Base-by-base conservation (phyloP, 78 protist species). In the Capsaspora owczarzaki region DNA sequence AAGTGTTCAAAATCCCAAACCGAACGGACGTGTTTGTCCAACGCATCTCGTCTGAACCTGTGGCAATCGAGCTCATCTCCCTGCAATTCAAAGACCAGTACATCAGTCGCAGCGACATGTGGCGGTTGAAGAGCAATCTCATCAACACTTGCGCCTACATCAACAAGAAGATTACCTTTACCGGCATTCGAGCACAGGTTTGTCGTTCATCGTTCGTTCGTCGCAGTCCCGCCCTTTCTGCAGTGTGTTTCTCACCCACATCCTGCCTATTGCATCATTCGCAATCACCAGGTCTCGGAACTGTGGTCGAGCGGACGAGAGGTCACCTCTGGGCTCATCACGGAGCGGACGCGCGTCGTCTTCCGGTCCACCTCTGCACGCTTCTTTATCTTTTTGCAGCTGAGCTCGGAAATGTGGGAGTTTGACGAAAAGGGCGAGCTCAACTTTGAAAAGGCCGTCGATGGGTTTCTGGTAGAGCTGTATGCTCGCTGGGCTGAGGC, bases 371-470 rank as follows among this genome's bases (percentile, higher is more conserved):
- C 8, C n/a, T 44, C 76, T 3, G 83, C 88, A 14, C 27, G 33
- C 40, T 31, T 77, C 43, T 19, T 69, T 33, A 8, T 84, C 12
- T 20, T 83, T 37, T 0, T 88, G 37, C 91, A 88, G 78, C 4
- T 88, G 69, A 16, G 61, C n/a, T 31, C 41, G 31, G 91, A 88
- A 31, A 84, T 88, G 91, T 88, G 82, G 78, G 79, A 42, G 33
- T 80, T 27, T 29, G 60, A 61, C 49, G 61, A 44, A 43, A 33
- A 25, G 20, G 87, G 91, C 60, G 82, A 83, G 0, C 71, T 79
- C 8, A 35, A 41, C 77, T 74, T 29, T 38, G 82, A 76, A 31
- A 25, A n/a, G 22, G 60, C 75, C 41, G 83, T 79, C 33, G 69
- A 74, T 2, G 84, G 84, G 16, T 56, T 78, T 14, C 72, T 78